phyloP scores from a whole-genome alignment of 305 asterid genomes.

The Fraxinus greggii region DNA sequence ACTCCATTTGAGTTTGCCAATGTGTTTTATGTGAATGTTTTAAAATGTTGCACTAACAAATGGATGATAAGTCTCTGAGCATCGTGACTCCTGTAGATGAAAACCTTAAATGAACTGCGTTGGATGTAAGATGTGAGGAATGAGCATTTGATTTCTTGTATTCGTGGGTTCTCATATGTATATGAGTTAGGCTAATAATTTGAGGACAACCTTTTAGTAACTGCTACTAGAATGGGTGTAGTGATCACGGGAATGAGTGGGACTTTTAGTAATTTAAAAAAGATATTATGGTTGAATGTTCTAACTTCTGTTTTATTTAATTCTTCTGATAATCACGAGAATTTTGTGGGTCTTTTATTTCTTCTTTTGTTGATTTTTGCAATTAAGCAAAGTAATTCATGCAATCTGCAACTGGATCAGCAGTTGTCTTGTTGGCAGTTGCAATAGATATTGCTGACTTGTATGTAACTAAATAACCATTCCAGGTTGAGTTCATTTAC shows the following conservation, averaged over 20 bases:
- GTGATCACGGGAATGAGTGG: conserved; percentile 1
- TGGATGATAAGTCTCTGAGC: background rate
- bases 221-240: conserved; percentile 5
- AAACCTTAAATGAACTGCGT: background rate
- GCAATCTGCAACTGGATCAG: conserved; percentile 1
- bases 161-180: background rate
- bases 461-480: background rate
- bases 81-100: background rate
- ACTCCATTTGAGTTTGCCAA: background rate
- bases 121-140: background rate
- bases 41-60: background rate
- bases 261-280: background rate
- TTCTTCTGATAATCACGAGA: background rate
- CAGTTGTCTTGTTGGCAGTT: background rate
- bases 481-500: background rate
- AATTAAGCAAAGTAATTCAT: background rate
- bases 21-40: background rate
- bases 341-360: background rate
- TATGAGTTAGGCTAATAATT: background rate
- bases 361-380: background rate
- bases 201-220: conserved; percentile 10
- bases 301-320: background rate
- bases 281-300: background rate
- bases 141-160: conserved; percentile 11
- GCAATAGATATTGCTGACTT: background rate